Base-by-base conservation (phyloP, 1,284 basidiomycete species). In the Fomitiporia mediterranea region DNA sequence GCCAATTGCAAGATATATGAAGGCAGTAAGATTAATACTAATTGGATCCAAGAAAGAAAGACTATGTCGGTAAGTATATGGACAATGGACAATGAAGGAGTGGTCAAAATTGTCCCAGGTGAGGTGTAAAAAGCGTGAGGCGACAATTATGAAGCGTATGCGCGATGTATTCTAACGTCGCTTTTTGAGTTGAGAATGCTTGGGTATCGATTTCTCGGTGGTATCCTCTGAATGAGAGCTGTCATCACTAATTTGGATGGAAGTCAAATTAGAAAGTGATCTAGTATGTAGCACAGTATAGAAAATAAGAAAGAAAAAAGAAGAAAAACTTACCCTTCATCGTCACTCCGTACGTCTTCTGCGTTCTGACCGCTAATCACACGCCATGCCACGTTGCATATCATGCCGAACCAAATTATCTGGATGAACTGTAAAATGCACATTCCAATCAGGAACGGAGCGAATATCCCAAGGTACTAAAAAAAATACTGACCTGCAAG, bases 341-440 rank as follows among this genome's bases (percentile, higher is more conserved):
- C 89, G 61, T 96, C 94, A 66, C 90, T 94, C 57, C 94, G 80
- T 23, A 76, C 77, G 66, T 98, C 96, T 46, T 91, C 85, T 1
- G 94, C 95, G 2, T 84, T 86, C 40, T 82, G 71, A 0, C 91
- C 92, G 9, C 75, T 80, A 25, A 96, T 66, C 1, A 96, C 94
- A 25, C 84, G 77, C 67, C 82, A 91, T 8, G 91, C 91, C 13
- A 98, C 81, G 27, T 83, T 80, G 63, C 84, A 81, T 59, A 95
- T 93, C 83, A 89, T 86, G 64, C 76, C 77, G 71, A 93, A 93
- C 95, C 94, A 98, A 42, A 91, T 70, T 15, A 84, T 73, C 67
- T 94, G 86, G 34, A 98, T 68, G 30, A 84, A 66, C 81, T 93
- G 70, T 9, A 11, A 13, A 32, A 23, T 37, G 35, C 42, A 21